Evolutionary conservation across 2,329 filamentous ascomycete genomes (phyloP), one percentile per base, ranked within the genome.

Genomic region (Beauveria pseudobassiana): DNA sequence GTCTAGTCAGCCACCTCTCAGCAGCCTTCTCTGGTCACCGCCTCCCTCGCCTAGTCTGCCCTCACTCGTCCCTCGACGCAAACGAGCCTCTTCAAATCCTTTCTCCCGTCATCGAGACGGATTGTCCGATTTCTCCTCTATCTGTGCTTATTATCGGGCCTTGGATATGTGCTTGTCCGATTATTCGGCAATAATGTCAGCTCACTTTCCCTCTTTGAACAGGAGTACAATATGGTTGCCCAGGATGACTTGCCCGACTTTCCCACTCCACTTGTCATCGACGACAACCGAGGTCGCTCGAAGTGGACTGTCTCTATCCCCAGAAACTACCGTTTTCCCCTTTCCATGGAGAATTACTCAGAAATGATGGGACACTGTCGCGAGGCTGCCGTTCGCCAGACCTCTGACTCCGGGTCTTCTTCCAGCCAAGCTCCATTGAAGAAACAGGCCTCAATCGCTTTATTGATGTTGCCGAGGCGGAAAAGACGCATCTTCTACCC

Each of bases 301-400:
- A 87, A 83, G 71, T 96, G 91, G 91, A 95, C 91, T 0, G 83
- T 96, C 12, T 91, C 85, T 1, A 92, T 96, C 43, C 91, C 91
- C 1, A 78, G 81, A 7, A 80, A 80, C 62, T 77, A 81, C 51
- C 77, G 79, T 3, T 93, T 93, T 63, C 91, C 91, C 1, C 73
- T 95, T 2, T 74, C 79, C 0, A 81, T 83, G 22, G 74, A 80
- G 10, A 83, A 91, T 64, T 95, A 95, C 69, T 74, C 79, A 16
- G 83, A 87, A 48, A 87, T 96, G 63, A 90, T 87, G 70, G 77
- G 76, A 30, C 85, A 88, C 66, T 88, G 87, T 55, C 81, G 80
- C 63, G 83, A 90, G 69, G 82, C 90, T 30, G 82, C 88, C 2
- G 77, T 76, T 7, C 80, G 83, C 63, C 81, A 87, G 52, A 76